These are phyloP conservation scores for Barnettozyma hawaiiensis DNA, from an alignment of 1,139 yeast genomes.

Conservation along the genomic window DNA sequence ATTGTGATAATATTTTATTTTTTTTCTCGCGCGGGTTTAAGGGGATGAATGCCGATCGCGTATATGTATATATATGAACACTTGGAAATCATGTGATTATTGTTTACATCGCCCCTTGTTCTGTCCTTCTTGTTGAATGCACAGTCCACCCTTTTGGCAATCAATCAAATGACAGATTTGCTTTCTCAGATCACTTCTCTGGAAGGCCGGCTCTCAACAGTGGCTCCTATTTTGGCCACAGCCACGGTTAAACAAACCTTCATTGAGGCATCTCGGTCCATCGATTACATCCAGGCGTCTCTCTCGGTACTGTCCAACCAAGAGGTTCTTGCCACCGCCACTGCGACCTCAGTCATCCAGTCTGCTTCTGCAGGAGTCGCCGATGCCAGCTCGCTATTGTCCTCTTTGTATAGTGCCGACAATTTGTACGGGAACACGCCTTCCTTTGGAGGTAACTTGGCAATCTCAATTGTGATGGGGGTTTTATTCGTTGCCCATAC, in stretches of 20 bases:
- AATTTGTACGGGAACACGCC: conserved; percentile 40
- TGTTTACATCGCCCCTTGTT: too few species aligned
- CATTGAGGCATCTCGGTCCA: conserved; percentile 23
- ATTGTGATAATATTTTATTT: too few species aligned
- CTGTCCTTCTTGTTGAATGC: too few species aligned
- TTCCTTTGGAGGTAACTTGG: conserved; percentile 41
- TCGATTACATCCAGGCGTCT: conserved; percentile 37
- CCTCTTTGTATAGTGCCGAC: conserved; percentile 14
- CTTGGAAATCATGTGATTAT: too few species aligned
- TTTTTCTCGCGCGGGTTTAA: too few species aligned
- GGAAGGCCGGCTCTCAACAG: conserved; percentile 8
- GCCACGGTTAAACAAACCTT: conserved; percentile 23
- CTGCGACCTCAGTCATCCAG: conserved; percentile 28
- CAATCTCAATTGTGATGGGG: conserved; percentile 45
- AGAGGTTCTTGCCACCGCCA: conserved; percentile 37
- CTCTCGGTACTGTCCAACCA: conserved; percentile 32
- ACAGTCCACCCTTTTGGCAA: neutral
- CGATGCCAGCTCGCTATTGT: conserved; percentile 32
- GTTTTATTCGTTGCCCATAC: conserved; percentile 38
- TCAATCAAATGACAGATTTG: neutral
- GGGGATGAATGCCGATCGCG: too few species aligned
- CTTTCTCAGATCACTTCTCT: conserved; percentile 8
- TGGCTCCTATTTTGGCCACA: conserved; percentile 16
- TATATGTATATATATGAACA: too few species aligned
- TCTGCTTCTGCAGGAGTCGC: conserved; percentile 33